Base-by-base conservation (phyloP, 2,329 filamentous ascomycete genomes). In the Cladosporium cucumerinum region DNA sequence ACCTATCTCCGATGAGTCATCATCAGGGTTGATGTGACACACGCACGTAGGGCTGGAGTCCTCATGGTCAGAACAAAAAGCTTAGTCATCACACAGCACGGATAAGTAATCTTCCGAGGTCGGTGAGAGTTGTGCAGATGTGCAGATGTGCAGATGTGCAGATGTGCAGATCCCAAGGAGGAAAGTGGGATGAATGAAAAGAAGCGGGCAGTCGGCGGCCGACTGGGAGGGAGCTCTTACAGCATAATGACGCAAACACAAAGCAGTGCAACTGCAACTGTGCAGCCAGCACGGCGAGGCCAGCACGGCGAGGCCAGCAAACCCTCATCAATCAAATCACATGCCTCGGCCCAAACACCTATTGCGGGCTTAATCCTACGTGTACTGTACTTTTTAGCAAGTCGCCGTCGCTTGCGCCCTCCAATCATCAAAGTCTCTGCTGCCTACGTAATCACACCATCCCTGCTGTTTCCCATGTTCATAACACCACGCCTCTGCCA, bases 331-430 rank as follows among this genome's bases (percentile, higher is more conserved):
- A 46, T 10, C 39, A 46, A 46, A 46, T 61, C 58, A 51, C 58
- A 61, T 51, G 58, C 58, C 58, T 61, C 58, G 58, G 58, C 46
- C 46, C 26, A 61, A 46, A 36, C 11, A 12, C 46, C 58, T 61
- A 61, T 61, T 46, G 32, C 32, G 32, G 32, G 32, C 32, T n/a
- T n/a, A 34, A 34, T 34, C 32, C 12, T 34, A 34, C 32, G 32
- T 14, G 32, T 34, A 8, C 18, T 16, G 57, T 11, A 49, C 5
- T 7, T 18, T 39, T 16, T 39, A 34, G 32, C 18, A 18, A n/a
- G 25, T 30, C 26, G 25, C 14, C 26, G 34, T 61, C 26, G 34
- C 58, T 54, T 54, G 51, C 51, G 51, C 28, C 28, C 28, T 61
- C 49, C 58, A n/a, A n/a, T n/a, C 39, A 46, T 39, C 30, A 46